A percentile compares a stretch with the other conserved stretches of the same genome.
These are phyloP conservation scores for Pyricularia pennisetigena DNA, from an alignment of 2,329 filamentous ascomycete genomes.

Conservation along the genomic window DNA sequence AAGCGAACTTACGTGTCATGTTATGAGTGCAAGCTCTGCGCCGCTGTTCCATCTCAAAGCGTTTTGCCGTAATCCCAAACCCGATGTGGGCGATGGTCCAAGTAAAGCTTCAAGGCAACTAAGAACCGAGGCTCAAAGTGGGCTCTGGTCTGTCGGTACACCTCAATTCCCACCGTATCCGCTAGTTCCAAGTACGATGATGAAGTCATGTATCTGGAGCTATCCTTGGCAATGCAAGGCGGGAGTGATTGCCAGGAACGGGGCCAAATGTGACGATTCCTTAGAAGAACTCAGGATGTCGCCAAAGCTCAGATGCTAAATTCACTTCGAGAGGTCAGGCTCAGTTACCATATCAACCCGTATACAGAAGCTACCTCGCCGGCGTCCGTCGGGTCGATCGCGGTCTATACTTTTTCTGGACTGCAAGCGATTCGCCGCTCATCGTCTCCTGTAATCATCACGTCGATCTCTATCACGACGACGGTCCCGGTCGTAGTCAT, in stretches of 20 bases:
- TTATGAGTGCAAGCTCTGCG: not conserved
- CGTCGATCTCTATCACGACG: conserved; percentile 15
- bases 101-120: not conserved
- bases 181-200: not conserved
- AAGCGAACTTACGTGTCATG: not conserved
- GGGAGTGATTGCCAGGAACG: not conserved
- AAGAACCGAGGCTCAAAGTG: not conserved
- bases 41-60: not conserved
- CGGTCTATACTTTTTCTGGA: not conserved
- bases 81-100: not conserved
- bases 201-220: not conserved
- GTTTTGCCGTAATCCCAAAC: too few species aligned
- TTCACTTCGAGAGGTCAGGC: not conserved
- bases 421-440: not conserved
- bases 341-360: not conserved
- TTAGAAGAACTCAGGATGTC: not conserved
- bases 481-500: conserved; percentile 18
- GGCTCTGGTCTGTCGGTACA: not conserved
- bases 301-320: not conserved
- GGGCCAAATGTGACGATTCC: not conserved
- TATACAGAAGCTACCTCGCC: not conserved
- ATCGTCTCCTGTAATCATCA: conserved; percentile 4
- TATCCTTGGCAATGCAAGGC: not conserved
- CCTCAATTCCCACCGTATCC: not conserved
- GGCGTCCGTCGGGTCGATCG: not conserved